Evolutionary conservation across 306 rosid genomes (phyloP).

Genomic region (Trichosanthes cucumerina): DNA sequence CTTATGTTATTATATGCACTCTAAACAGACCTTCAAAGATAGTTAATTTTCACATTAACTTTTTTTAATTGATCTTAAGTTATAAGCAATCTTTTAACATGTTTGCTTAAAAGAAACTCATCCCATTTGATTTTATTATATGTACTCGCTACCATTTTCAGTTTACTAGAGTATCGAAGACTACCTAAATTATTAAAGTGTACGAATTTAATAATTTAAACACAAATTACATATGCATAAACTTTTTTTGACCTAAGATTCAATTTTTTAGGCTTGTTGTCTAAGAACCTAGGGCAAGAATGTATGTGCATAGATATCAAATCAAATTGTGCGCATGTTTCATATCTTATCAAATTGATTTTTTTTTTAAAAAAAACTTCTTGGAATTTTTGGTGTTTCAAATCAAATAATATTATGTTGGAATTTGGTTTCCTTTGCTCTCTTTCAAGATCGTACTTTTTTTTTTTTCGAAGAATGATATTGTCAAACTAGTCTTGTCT

Average conservation of each 20-base stretch:
- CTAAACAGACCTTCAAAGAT: no score
- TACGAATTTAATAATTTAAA: no score
- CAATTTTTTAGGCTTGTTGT: background rate
- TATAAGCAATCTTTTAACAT: no score
- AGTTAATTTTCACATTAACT: no score
- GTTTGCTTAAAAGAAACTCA: no score
- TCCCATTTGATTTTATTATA: no score
- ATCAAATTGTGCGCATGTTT: conserved; percentile 6
- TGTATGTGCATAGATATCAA: background rate
- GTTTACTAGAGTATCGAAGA: no score
- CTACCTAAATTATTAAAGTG: no score
- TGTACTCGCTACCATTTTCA: no score
- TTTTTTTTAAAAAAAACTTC: no score
- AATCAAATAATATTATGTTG: conserved; percentile 2
- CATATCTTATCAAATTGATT: background rate
- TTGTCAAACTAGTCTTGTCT: background rate
- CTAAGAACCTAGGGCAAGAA: background rate
- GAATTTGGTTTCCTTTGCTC: background rate
- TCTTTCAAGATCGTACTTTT: background rate
- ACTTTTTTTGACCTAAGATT: background rate
- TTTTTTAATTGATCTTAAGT: no score
- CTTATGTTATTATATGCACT: no score
- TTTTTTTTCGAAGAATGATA: background rate
- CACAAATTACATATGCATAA: background rate
- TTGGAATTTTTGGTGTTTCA: background rate